Evolutionary conservation across 1,139 yeast species (phyloP).

Genomic region (Hemisphaericaspora xylofermentans): DNA sequence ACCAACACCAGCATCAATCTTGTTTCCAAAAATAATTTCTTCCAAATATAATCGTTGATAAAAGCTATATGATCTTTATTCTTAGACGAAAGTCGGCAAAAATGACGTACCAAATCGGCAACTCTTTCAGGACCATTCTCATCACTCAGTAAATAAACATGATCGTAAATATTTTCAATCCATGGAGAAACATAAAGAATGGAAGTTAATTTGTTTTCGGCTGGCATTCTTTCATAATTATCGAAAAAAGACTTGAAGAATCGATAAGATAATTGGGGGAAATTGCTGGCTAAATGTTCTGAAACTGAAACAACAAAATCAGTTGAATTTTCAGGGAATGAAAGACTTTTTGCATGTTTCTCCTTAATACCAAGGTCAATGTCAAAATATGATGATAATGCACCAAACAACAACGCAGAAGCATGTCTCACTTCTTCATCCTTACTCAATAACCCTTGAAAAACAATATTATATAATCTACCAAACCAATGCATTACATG

Average conservation of each 20-base stretch:
- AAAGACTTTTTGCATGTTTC: slow-evolving; percentile 57
- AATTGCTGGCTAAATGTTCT: slow-evolving; percentile 51
- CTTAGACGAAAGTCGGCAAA: slow-evolving; percentile 61
- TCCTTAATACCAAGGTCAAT: slow-evolving; percentile 61
- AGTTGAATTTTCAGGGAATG: slow-evolving; percentile 72
- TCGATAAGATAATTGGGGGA: slow-evolving; percentile 63
- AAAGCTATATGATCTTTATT: slow-evolving; percentile 39
- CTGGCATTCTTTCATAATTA: slow-evolving; percentile 48
- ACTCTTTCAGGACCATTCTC: slow-evolving; percentile 61
- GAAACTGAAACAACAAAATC: slow-evolving; percentile 64
- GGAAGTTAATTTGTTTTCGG: slow-evolving; percentile 35
- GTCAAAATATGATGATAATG: slow-evolving; percentile 59
- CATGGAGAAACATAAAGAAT: slow-evolving; percentile 69
- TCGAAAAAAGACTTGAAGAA: slow-evolving; percentile 62
- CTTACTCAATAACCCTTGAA: slow-evolving; percentile 65
- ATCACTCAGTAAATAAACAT: slow-evolving; percentile 54
- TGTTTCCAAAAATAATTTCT: slow-evolving; percentile 60
- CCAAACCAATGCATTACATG: slow-evolving; percentile 47
- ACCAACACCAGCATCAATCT: slow-evolving; percentile 57
- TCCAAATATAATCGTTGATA: slow-evolving; percentile 65
- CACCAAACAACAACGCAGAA: slow-evolving; percentile 64
- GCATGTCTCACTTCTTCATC: slow-evolving; percentile 61
- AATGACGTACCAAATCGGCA: slow-evolving; percentile 60
- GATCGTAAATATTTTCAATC: slow-evolving; percentile 66
- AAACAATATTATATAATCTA: slow-evolving; percentile 60